Conservation (phyloP, 371 early-diverging fungal genomes). For the Polyrhizophydium stewartii region DNA sequence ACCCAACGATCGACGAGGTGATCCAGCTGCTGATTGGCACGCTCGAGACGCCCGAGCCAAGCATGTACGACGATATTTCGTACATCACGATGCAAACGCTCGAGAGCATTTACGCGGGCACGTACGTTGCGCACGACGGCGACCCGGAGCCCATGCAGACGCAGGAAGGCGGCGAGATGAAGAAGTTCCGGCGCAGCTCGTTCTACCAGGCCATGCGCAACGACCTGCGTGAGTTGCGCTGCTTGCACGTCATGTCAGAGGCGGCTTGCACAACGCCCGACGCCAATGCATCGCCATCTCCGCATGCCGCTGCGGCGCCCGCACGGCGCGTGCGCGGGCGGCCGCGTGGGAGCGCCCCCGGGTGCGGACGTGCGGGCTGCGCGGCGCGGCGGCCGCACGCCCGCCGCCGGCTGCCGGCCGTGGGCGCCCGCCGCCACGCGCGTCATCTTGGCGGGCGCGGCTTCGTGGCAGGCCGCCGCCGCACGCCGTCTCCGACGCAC, state of each 20-base stretch:
- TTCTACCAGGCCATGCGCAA: constrained; percentile 38
- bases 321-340: too few species aligned
- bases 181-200: constrained; percentile 19
- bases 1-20: constrained; percentile 5
- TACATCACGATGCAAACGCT: constrained; percentile 22
- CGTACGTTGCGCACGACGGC: neutral
- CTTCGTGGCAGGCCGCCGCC: too few species aligned
- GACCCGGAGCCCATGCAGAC: neutral
- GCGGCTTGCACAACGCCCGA: neutral
- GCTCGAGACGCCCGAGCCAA: constrained; percentile 20
- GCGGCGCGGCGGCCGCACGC: too few species aligned
- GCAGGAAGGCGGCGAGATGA: neutral
- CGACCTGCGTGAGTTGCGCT: constrained; percentile 25
- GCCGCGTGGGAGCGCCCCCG: too few species aligned
- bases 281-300: neutral
- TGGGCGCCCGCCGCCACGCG: too few species aligned
- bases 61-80: constrained; percentile 30
- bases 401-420: too few species aligned
- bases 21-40: constrained; percentile 9
- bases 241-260: neutral
- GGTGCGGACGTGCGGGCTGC: too few species aligned
- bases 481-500: too few species aligned
- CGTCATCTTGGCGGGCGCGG: too few species aligned
- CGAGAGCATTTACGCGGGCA: constrained; percentile 20
- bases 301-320: neutral